Evolutionary conservation across 2,329 filamentous ascomycete genomes (phyloP).

Genomic region (Xylariales sp.): DNA sequence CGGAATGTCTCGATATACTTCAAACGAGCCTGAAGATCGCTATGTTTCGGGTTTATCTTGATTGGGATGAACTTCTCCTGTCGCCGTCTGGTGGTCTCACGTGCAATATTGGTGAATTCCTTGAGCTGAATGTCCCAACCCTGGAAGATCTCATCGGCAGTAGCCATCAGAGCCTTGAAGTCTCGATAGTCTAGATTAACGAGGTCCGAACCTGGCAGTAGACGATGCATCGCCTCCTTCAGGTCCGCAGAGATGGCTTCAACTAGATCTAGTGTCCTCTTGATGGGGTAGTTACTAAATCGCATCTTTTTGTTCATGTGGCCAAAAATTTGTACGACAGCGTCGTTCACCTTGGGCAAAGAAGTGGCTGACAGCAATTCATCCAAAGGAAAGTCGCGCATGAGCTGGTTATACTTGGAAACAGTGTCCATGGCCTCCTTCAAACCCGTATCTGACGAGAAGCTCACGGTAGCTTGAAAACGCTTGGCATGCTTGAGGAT

Average conservation of each 20-base stretch:
- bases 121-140: constrained; percentile 96
- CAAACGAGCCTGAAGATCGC: constrained; percentile 82
- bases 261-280: constrained; percentile 86
- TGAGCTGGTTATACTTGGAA: constrained; percentile 97
- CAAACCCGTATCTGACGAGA: constrained; percentile 89
- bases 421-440: constrained; percentile 96
- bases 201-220: constrained; percentile 81
- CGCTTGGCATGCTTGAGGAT: constrained; percentile 96
- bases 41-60: constrained; percentile 86
- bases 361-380: constrained; percentile 91
- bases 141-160: constrained; percentile 79
- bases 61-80: constrained; percentile 99
- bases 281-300: constrained; percentile 92
- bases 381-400: constrained; percentile 96
- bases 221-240: constrained; percentile 76
- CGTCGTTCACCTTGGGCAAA: constrained; percentile 81
- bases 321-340: constrained; percentile 81
- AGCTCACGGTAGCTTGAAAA: constrained; percentile 96
- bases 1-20: constrained; percentile 94
- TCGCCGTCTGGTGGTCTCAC: constrained; percentile 86
- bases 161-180: constrained; percentile 80
- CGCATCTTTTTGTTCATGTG: constrained; percentile 98
- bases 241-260: constrained; percentile 95
- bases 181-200: constrained; percentile 92
- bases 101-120: constrained; percentile 95